These are phyloP conservation scores for Eucommia ulmoides DNA, from an alignment of 257 asterid species.

Conservation along the genomic window DNA sequence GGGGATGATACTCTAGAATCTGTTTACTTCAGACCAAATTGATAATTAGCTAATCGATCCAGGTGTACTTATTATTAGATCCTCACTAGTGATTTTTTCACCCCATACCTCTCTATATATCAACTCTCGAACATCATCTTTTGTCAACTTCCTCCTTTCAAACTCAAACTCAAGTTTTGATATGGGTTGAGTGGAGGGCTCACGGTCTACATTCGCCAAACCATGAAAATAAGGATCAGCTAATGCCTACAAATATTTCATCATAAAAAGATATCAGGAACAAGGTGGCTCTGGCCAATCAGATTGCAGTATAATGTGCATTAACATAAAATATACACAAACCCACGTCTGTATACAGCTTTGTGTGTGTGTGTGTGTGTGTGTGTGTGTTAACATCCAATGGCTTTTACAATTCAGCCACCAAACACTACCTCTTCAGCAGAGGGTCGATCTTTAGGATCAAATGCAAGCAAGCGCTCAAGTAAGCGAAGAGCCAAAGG, in stretches of 20 bases:
- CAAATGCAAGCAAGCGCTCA: slow-evolving; percentile 5
- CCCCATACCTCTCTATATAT: slow-evolving; percentile 4
- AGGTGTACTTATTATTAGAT: not conserved
- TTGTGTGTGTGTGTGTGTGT: too few relatives aligned
- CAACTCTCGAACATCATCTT: slow-evolving; percentile 8
- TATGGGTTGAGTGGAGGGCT: slow-evolving; percentile 7
- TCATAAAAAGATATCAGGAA: not conserved
- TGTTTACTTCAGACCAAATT: slow-evolving; percentile 23
- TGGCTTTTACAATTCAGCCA: too few relatives aligned
- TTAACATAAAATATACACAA: too few relatives aligned
- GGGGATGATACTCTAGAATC: slow-evolving; percentile 96
- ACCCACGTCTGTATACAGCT: too few relatives aligned
- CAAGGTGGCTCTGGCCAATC: not conserved
- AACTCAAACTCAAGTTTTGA: slow-evolving; percentile 8
- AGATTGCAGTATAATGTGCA: too few relatives aligned
- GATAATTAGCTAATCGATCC: slow-evolving; percentile 1
- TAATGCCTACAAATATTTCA: not conserved
- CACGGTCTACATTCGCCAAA: slow-evolving; percentile 3
- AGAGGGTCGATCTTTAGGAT: slow-evolving; percentile 3
- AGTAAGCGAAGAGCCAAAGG: slow-evolving; percentile 4
- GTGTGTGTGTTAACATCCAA: too few relatives aligned
- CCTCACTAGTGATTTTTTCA: not conserved
- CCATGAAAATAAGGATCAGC: slow-evolving; percentile 8
- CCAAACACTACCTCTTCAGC: not conserved
- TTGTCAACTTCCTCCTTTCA: slow-evolving; percentile 5